Evolutionary conservation across 2,329 filamentous ascomycete species (phyloP), one percentile per base, ranked within the genome.

Genomic region (Alternaria arborescens): DNA sequence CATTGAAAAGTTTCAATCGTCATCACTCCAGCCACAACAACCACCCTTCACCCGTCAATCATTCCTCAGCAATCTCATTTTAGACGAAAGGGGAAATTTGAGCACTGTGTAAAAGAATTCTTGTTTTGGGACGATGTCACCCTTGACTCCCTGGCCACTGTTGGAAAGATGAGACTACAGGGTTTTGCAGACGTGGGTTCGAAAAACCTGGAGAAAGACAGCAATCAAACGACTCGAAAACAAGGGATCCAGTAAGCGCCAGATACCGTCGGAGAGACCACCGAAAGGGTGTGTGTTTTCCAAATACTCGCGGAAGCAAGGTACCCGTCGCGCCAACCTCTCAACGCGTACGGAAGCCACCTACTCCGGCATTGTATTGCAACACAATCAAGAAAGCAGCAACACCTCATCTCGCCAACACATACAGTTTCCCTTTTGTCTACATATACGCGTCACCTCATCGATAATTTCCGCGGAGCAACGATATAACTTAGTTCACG

Each of bases 401-500:
- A 32, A 34, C 46, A 36, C 18, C 30, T 48, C 46, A 36, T 48
- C 30, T 36, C 46, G 46, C 28, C 46, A 48, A 48, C 24, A 48
- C 46, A 22, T 11, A 14, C 16, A 36, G 22, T 36, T 16, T 32
- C 46, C 30, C 46, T 36, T 36, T 36, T 8, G 14, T 24, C 46
- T 24, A 48, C 30, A 48, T 48, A 30, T 22, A 48, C 46, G 46
- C 46, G 46, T 48, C 46, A 48, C 46, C 46, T 36, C 30, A 7
- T n/a, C 22, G 3, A 22, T 48, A 16, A 18, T 1, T 7, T 10
- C 46, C 20, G 30, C 46, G 46, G 46, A 48, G 46, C 2, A 11
- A 48, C 30, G 36, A 34, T 36, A 24, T 22, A 20, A 36, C 1
- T 60, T 83, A 42, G 10, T 42, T 11, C 40, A 22, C 10, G 20